Percentiles rank a stretch among this genome's conserved stretches.
Conservation (phyloP, 192 early-diverging fungal species). For the Coemansia umbellata region DNA sequence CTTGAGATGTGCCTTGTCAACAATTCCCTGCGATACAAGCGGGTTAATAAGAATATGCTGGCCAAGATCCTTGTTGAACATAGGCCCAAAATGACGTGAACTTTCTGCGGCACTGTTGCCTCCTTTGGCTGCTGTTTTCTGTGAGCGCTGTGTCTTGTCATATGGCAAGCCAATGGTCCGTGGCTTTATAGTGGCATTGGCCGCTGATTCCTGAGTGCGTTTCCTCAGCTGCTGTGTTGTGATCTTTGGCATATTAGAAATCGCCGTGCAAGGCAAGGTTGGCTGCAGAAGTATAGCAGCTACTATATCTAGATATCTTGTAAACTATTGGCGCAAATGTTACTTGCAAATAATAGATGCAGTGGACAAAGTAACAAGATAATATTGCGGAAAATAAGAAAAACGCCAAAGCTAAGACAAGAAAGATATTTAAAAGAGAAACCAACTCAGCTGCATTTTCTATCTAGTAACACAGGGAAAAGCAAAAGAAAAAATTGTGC, state of each 20-base stretch:
- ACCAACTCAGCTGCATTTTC: too few species aligned
- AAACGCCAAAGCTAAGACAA: too few species aligned
- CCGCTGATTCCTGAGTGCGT: constrained; percentile 46
- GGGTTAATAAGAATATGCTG: constrained; percentile 99
- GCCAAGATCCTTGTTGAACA: constrained; percentile 96
- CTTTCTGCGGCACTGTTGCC: constrained; percentile 13
- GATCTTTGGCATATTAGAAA: constrained; percentile 53
- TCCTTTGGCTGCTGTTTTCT: background rate
- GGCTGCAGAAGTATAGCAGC: too few species aligned
- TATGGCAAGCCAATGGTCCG: constrained; percentile 44
- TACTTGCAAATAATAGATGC: too few species aligned
- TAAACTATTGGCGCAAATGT: too few species aligned
- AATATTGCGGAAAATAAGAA: too few species aligned
- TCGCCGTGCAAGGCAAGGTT: constrained; percentile 10
- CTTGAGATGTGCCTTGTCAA: constrained; percentile 83
- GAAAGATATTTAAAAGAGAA: too few species aligned
- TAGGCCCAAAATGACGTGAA: constrained; percentile 66
- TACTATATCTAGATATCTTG: background rate
- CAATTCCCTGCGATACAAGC: constrained; percentile 90
- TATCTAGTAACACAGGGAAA: too few species aligned
- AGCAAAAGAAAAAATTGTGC: too few species aligned
- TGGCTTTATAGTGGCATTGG: constrained; percentile 33
- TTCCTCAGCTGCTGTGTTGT: constrained; percentile 51
- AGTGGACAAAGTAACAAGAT: too few species aligned
- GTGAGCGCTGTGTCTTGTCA: constrained; percentile 14